Conservation (phyloP, 2,329 filamentous ascomycete species). For the Aspergillus unguis region DNA sequence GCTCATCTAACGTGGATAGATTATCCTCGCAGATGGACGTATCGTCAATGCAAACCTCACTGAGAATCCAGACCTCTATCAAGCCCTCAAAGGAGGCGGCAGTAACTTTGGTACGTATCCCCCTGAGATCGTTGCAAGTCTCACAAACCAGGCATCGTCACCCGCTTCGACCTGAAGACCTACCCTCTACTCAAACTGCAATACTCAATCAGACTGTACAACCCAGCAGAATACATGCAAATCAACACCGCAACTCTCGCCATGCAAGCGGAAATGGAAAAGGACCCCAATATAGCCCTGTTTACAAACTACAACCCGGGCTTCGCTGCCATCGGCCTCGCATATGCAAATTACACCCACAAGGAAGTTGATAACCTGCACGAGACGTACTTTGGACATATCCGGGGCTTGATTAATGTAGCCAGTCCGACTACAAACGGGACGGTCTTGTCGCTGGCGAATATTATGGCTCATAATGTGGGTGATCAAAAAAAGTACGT, state of each 20-base stretch:
- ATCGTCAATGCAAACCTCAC: conserved; percentile 14
- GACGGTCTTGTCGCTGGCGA: not conserved
- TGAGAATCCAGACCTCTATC: conserved; percentile 28
- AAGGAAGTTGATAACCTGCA: not conserved
- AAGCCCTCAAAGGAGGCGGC: conserved; percentile 32
- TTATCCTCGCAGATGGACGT: conserved; percentile 16
- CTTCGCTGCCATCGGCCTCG: not conserved
- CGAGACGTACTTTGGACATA: not conserved
- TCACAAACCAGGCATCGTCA: conserved; percentile 15
- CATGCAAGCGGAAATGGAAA: not conserved
- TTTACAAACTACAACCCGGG: not conserved
- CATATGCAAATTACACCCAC: too few species aligned
- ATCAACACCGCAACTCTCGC: not conserved
- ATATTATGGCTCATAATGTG: not conserved
- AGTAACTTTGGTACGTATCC: conserved; percentile 24
- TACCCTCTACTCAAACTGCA: not conserved
- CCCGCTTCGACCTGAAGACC: conserved; percentile 14
- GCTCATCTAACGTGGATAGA: not conserved
- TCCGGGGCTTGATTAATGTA: not conserved
- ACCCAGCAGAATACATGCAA: not conserved
- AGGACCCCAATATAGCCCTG: not conserved
- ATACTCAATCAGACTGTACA: conserved; percentile 2
- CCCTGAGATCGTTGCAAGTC: too few species aligned
- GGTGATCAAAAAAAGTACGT: too few species aligned
- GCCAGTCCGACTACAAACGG: not conserved